Evolutionary conservation across 495 filamentous ascomycete genomes (phyloP).

Genomic region (Aspergillus coremiiformis): DNA sequence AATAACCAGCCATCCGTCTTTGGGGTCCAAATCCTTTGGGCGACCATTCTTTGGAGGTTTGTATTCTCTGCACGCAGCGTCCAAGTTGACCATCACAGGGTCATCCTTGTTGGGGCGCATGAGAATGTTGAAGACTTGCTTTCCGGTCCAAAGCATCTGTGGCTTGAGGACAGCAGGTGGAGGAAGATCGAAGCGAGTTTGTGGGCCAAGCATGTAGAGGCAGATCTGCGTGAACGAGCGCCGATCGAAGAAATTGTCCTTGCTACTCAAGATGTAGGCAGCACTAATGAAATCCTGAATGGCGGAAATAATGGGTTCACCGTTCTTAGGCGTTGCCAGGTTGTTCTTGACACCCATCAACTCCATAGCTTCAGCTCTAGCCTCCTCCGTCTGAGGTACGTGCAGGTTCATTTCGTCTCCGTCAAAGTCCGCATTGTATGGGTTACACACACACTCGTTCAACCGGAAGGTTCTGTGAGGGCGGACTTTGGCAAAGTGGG

Average conservation of each 20-base stretch:
- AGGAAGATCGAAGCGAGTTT: constrained; percentile 74
- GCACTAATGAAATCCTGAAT: constrained; percentile 99
- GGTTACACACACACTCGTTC: constrained; percentile 96
- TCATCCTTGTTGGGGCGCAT: constrained; percentile 84
- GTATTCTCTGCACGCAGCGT: constrained; percentile 84
- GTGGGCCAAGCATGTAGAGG: constrained; percentile 84
- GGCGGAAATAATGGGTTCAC: constrained; percentile 94
- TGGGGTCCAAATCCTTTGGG: constrained; percentile 64
- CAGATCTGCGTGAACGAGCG: constrained; percentile 81
- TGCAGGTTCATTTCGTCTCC: constrained; percentile 99
- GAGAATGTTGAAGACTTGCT: constrained; percentile 91
- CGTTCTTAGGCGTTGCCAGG: constrained; percentile 89
- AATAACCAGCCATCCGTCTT: constrained; percentile 84
- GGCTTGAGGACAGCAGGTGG: constrained; percentile 81
- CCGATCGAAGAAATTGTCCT: constrained; percentile 87
- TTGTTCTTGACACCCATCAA: constrained; percentile 99
- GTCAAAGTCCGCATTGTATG: constrained; percentile 99
- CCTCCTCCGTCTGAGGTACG: constrained; percentile 96
- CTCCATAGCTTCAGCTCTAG: constrained; percentile 87
- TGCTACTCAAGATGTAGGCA: constrained; percentile 82
- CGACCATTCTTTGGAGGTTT: constrained; percentile 43
- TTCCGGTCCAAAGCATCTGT: constrained; percentile 88
- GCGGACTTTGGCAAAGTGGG: constrained; percentile 84
- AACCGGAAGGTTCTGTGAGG: constrained; percentile 94
- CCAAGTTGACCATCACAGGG: constrained; percentile 79